Evolutionary conservation across 345 rosid genomes (phyloP), one percentile per base, ranked within the genome.

Genomic region (Populus deltoides): DNA sequence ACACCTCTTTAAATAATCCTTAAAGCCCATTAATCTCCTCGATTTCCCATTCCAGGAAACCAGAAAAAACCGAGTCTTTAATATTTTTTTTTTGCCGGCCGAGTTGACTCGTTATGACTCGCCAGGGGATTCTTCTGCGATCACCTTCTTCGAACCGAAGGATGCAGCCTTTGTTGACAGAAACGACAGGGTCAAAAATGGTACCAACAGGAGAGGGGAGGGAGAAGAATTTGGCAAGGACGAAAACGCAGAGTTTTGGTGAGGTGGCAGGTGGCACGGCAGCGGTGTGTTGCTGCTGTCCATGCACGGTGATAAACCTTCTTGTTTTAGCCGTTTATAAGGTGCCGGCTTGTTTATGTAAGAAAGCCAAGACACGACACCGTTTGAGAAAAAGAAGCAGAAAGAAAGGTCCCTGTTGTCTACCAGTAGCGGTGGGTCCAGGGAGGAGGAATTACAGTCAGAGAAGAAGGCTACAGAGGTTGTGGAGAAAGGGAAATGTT

Each of bases 201-300:
- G 45, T 31, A 7, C 41, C 25, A 5, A 12, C 15, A 67, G 39
- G 70, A 33, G 39, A 33, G 12, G 15, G 24, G 43, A 31, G 24
- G 43, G 71, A 22, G 13, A 31, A 24, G 53, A 29, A 29, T 15
- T 25, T 35, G 41, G 55, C 18, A 29, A 65, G 55, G 57, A 22
- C 24, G 65, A 69, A 49, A 25, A 61, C 4, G 13, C 55, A 63
- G 20, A 49, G 83, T 77, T 75, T 62, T 36, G 97, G 83, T 76
- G 97, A 86, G 83, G 76, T 86, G 20, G 87, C 80, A 0, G 89
- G 89, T 0, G 93, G 90, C 0, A 86, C 93, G 1, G 81, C 94
- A 29, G 97, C 91, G 68, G 86, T 92, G 0, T 89, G 91, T 47
- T 92, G 97, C 57, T 92, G 97, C 61, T 90, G 93, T 66, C 97